These are phyloP conservation scores for Thymus mandschuricus DNA, from an alignment of 257 asterid genomes.

Conservation along the genomic window DNA sequence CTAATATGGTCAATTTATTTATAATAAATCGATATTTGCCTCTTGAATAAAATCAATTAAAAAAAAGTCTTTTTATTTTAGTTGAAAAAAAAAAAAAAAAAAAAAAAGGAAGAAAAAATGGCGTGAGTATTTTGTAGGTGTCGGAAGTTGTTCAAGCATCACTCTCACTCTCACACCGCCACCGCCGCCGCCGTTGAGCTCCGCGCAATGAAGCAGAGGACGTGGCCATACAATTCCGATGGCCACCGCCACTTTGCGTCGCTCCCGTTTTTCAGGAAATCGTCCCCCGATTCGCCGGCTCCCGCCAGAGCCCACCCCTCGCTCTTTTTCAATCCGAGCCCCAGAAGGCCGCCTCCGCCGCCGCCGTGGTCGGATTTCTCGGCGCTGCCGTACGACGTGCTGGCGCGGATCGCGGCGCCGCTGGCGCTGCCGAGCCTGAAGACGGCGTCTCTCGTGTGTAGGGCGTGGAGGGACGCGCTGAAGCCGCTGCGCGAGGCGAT, in stretches of 20 bases:
- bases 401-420: slow-evolving; percentile 63
- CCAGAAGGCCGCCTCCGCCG: slow-evolving; percentile 17
- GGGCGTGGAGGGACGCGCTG: slow-evolving; percentile 90
- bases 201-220: slow-evolving; percentile 47
- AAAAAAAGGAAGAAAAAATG: too few species aligned
- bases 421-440: slow-evolving; percentile 58
- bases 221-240: slow-evolving; percentile 66
- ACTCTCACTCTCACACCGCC: slow-evolving; percentile 8
- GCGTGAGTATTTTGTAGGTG: neutral
- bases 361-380: slow-evolving; percentile 50
- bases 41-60: too few species aligned
- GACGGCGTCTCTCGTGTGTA: slow-evolving; percentile 80
- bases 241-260: slow-evolving; percentile 51
- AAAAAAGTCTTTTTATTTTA: too few species aligned
- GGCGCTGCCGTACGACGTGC: slow-evolving; percentile 68
- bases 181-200: slow-evolving; percentile 21
- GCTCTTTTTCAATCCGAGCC: slow-evolving; percentile 29
- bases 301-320: slow-evolving; percentile 26
- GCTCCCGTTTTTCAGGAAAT: slow-evolving; percentile 41
- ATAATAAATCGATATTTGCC: too few species aligned
- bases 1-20: too few species aligned
- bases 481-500: slow-evolving; percentile 81
- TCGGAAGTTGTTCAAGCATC: neutral
- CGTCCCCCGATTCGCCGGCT: slow-evolving; percentile 22
- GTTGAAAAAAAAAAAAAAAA: too few species aligned